These are phyloP conservation scores for Nakazawaea pomicola DNA, from an alignment of 805 yeast genomes.

Conservation along the genomic window DNA sequence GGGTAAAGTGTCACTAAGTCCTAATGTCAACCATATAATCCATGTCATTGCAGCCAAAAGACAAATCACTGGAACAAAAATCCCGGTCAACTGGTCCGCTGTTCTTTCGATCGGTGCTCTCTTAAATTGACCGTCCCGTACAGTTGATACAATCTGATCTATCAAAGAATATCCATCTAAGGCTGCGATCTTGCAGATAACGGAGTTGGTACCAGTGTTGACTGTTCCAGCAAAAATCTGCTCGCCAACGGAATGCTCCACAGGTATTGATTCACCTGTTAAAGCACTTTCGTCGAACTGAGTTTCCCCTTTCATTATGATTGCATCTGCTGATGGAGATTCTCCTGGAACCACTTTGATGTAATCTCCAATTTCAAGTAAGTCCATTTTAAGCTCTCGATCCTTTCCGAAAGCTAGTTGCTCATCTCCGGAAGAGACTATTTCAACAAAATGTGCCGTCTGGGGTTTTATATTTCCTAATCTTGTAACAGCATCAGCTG, in stretches of 20 bases:
- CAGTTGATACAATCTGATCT: constrained; percentile 65
- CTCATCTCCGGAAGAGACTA: constrained; percentile 13
- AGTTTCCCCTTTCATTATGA: constrained; percentile 39
- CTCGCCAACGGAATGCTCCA: constrained; percentile 53
- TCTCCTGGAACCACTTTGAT: constrained; percentile 49
- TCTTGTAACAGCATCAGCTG: constrained; percentile 58
- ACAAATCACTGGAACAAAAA: constrained; percentile 68
- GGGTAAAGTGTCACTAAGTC: constrained; percentile 51
- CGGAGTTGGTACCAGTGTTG: constrained; percentile 51
- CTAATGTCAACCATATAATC: constrained; percentile 63
- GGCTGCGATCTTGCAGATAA: constrained; percentile 51
- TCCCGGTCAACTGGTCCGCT: constrained; percentile 65
- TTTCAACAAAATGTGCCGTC: constrained; percentile 39
- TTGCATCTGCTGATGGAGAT: constrained; percentile 57
- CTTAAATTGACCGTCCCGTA: constrained; percentile 66
- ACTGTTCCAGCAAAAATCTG: constrained; percentile 71
- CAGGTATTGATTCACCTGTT: constrained; percentile 60
- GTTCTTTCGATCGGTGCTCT: constrained; percentile 70
- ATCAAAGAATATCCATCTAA: constrained; percentile 60
- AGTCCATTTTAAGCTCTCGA: constrained; percentile 32
- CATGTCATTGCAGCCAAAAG: constrained; percentile 58
- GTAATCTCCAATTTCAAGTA: constrained; percentile 47
- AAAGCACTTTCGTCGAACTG: constrained; percentile 59
- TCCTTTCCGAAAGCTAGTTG: constrained; percentile 21
- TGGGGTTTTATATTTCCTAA: constrained; percentile 48